Base-by-base conservation (phyloP, 129 eudicot genomes). In the Arctium lappa region DNA sequence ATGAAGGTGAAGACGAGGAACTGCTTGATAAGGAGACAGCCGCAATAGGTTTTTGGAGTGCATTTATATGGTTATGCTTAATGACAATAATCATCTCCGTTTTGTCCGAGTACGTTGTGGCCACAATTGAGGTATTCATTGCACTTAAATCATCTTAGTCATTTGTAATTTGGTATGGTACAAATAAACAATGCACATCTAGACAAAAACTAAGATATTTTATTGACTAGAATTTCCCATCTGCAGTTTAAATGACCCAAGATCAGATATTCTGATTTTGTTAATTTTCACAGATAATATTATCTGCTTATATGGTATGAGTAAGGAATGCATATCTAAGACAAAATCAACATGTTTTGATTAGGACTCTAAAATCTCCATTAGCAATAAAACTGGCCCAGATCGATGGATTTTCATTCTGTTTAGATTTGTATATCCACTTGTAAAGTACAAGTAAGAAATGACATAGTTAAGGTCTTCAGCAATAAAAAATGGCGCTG, bases 91-190 rank as follows among this genome's bases (percentile, higher is more conserved):
- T 84, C 33, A 89, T 92, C 34, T 89, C 93, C 33, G 53, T 92
- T 33, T 86, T 95, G 68, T 92, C 98, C 1, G 97, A 95, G 80
- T 95, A 87, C 11, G 85, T 95, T 39, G 97, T 95, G 32, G 93
- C 88, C 50, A 92, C 98, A 18, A 92, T 95, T 63, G 97, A 95
- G 97, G 98, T 94, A 83, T n/a, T 30, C 48, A 76, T 42, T 10
- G 29, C 76, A 18, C 29, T 75, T 46, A 30, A 18, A 22, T 37
- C n/a, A 62, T 29, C 44, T 44, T 30, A 31, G 46, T 2, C 31
- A 29, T 32, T 44, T 32, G 29, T 60, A 60, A 56, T 16, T 1
- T 56, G 3, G 36, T 34, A 32, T 12, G 37, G 13, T 63, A n/a
- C 13, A 11, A 63, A 7, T 63, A 18, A 63, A 27, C 33, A 63